phyloP scores from a whole-genome alignment of 495 filamentous ascomycete species.

The Rhypophila decipiens region DNA sequence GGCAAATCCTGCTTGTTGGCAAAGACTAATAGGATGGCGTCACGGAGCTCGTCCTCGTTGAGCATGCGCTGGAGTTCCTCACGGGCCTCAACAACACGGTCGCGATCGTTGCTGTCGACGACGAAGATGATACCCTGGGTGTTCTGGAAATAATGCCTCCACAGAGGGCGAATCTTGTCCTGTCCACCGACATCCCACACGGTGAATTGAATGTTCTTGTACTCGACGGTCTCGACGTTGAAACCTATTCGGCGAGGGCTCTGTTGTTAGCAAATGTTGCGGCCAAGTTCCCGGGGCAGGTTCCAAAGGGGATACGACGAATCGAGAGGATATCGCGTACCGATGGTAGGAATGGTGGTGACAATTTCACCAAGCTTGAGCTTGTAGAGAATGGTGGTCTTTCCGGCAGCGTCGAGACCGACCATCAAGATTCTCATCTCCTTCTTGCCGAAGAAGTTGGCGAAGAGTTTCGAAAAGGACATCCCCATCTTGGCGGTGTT shows the following conservation, averaged over 20 bases:
- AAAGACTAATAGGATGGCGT: conserved; percentile 95
- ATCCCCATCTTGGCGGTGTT: conserved; percentile 29
- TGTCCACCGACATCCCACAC: conserved; percentile 99
- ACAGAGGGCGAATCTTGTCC: conserved; percentile 99
- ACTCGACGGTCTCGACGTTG: conserved; percentile 99
- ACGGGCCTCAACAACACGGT: conserved; percentile 97
- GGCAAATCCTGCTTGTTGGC: conserved; percentile 99
- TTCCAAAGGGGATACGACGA: background rate
- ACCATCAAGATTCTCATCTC: conserved; percentile 99
- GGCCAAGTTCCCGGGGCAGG: background rate
- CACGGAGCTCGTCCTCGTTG: conserved; percentile 98
- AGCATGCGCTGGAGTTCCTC: conserved; percentile 99
- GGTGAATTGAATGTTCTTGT: conserved; percentile 99
- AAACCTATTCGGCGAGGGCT: conserved; percentile 58
- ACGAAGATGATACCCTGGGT: conserved; percentile 99
- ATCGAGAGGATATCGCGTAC: conserved; percentile 54
- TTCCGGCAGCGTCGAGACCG: conserved; percentile 97
- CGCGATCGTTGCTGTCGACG: conserved; percentile 99
- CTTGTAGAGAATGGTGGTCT: conserved; percentile 99
- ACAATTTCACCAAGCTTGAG: conserved; percentile 99
- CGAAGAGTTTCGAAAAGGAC: conserved; percentile 44
- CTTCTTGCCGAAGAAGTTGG: conserved; percentile 96
- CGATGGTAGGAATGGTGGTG: conserved; percentile 98
- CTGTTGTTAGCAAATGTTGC: conserved; percentile 20
- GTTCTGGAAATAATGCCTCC: conserved; percentile 99